Conservation (phyloP, 2,329 filamentous ascomycete genomes). For the Xylariaceae sp. region DNA sequence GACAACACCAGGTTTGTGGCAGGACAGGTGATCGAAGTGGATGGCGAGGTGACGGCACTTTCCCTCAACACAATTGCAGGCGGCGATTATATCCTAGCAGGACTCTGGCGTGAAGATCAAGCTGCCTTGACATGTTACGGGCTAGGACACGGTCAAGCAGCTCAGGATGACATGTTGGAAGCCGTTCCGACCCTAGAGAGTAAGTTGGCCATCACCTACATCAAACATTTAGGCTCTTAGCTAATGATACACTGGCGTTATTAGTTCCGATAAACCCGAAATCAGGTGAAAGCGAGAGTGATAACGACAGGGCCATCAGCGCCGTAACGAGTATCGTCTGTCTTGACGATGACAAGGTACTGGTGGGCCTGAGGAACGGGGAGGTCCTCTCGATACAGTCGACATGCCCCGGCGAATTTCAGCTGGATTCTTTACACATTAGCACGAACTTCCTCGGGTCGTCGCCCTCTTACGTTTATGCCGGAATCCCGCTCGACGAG, state of each 20-base stretch:
- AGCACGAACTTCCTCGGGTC: slow-evolving; percentile 21
- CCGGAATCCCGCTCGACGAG: slow-evolving; percentile 34
- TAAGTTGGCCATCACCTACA: no score
- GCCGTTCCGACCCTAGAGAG: no score
- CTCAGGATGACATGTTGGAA: no score
- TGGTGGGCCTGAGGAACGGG: slow-evolving; percentile 48
- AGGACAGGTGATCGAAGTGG: slow-evolving; percentile 30
- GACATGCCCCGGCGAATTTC: slow-evolving; percentile 16
- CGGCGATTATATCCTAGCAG: slow-evolving; percentile 19
- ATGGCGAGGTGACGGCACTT: slow-evolving; percentile 48
- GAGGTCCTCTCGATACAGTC: slow-evolving; percentile 39
- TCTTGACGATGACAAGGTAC: slow-evolving; percentile 31
- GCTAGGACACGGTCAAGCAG: no score
- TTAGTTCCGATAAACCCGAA: neutral
- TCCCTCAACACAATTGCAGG: slow-evolving; percentile 17
- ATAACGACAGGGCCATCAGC: slow-evolving; percentile 28
- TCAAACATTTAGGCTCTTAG: neutral
- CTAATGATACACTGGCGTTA: neutral
- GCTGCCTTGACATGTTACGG: slow-evolving; percentile 21
- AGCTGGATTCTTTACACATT: slow-evolving; percentile 14
- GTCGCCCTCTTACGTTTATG: slow-evolving; percentile 25
- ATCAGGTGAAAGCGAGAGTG: slow-evolving; percentile 1
- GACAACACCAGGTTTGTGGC: slow-evolving; percentile 30
- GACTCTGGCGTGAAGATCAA: slow-evolving; percentile 18
- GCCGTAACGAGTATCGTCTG: slow-evolving; percentile 43